Evolutionary conservation across 1,139 yeast genomes (phyloP).

Genomic region (Sugiyamaella grinbergsii): DNA sequence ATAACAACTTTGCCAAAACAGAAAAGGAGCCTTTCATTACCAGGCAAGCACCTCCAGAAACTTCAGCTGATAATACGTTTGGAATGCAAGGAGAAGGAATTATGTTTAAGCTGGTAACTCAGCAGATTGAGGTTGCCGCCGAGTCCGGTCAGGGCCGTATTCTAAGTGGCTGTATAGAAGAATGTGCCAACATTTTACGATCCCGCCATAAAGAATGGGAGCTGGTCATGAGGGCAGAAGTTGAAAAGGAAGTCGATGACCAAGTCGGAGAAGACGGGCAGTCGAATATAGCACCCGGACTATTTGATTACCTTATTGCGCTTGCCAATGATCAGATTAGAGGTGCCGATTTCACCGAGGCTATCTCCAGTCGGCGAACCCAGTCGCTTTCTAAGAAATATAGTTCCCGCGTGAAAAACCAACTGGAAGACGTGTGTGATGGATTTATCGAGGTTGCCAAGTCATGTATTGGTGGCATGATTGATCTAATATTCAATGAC

Average conservation of each 20-base stretch:
- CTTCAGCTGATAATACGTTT: slow-evolving; percentile 61
- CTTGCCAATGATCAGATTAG: slow-evolving; percentile 86
- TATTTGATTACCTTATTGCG: slow-evolving; percentile 80
- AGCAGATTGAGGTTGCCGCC: slow-evolving; percentile 91
- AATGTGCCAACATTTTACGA: slow-evolving; percentile 65
- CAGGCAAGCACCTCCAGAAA: slow-evolving; percentile 72
- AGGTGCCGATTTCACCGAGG: slow-evolving; percentile 78
- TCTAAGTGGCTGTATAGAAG: slow-evolving; percentile 76
- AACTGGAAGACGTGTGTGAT: slow-evolving; percentile 64
- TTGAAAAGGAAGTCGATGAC: slow-evolving; percentile 47
- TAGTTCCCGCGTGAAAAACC: slow-evolving; percentile 55
- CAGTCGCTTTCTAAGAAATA: slow-evolving; percentile 68
- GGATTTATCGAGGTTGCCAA: slow-evolving; percentile 81
- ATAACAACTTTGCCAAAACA: slow-evolving; percentile 60
- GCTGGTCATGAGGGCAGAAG: slow-evolving; percentile 59
- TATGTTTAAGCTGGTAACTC: slow-evolving; percentile 80
- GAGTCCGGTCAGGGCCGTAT: slow-evolving; percentile 84
- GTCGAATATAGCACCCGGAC: slow-evolving; percentile 70
- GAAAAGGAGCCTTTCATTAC: slow-evolving; percentile 64
- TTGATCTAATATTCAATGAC: slow-evolving; percentile 74
- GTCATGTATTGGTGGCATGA: slow-evolving; percentile 62
- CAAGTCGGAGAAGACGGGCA: slow-evolving; percentile 49
- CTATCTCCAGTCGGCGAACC: slow-evolving; percentile 64
- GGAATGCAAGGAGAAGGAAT: slow-evolving; percentile 69
- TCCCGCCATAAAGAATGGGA: slow-evolving; percentile 66